A percentile compares a stretch with the other conserved stretches of the same genome.
Conservation (phyloP, 2,329 filamentous ascomycete genomes). For the Beauveria pseudobassiana region DNA sequence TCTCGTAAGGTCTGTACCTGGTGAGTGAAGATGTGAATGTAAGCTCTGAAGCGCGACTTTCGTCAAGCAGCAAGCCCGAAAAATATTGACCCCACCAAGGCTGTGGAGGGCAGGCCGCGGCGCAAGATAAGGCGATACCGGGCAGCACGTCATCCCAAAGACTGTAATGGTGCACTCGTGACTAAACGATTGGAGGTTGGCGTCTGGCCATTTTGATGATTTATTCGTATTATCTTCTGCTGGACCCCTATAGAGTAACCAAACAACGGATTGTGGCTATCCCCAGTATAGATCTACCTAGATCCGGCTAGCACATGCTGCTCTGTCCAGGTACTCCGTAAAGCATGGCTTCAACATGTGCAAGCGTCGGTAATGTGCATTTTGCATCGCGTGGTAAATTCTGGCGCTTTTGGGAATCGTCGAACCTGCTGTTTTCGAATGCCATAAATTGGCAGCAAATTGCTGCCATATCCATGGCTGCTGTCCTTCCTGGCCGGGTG, state of each 20-base stretch:
- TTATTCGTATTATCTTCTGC: background rate
- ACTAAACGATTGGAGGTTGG: background rate
- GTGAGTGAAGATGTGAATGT: background rate
- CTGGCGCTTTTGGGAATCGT: too few species aligned
- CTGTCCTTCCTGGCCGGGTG: background rate
- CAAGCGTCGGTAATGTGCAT: too few species aligned
- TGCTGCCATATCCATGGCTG: background rate
- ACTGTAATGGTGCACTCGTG: background rate
- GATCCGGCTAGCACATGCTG: background rate
- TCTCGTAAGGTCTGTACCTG: background rate
- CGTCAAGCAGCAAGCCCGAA: background rate
- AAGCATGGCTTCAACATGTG: too few species aligned
- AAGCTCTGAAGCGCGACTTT: conserved; percentile 5
- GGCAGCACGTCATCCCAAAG: conserved; percentile 4
- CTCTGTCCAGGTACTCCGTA: background rate
- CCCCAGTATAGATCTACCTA: background rate
- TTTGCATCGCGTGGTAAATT: too few species aligned
- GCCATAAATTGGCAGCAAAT: background rate
- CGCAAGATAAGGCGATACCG: background rate
- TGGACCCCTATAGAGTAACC: background rate
- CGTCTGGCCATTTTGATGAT: background rate
- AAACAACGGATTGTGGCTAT: too few species aligned
- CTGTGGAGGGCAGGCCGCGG: conserved; percentile 3
- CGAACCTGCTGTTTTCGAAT: background rate
- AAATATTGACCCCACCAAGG: conserved; percentile 11